These are phyloP conservation scores for Phytophthora macrochlamydospora DNA, from an alignment of 352 stramenopile species.

Conservation along the genomic window DNA sequence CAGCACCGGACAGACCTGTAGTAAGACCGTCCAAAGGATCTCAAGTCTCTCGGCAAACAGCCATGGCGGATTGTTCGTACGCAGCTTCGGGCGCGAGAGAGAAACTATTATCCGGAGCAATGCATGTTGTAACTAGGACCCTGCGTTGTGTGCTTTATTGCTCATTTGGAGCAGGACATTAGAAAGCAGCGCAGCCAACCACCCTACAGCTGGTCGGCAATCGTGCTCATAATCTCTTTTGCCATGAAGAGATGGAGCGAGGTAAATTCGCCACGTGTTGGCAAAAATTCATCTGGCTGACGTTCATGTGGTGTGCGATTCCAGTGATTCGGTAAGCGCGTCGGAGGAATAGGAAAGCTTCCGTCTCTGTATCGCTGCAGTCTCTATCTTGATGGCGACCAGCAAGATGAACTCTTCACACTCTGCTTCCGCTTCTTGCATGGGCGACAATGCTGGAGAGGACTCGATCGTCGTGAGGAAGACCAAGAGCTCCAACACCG, in stretches of 20 bases:
- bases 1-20: slow-evolving; percentile 15
- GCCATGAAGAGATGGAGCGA: background rate
- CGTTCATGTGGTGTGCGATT: background rate
- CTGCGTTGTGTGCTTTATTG: background rate
- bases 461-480: slow-evolving; percentile 19
- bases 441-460: slow-evolving; percentile 7
- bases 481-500: slow-evolving; percentile 22
- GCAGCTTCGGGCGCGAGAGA: background rate
- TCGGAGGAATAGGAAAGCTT: background rate
- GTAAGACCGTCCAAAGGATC: no score
- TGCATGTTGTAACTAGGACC: slow-evolving; percentile 7
- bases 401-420: slow-evolving; percentile 19
- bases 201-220: background rate
- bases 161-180: no score
- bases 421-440: slow-evolving; percentile 1
- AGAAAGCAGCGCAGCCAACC: background rate
- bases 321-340: background rate
- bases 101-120: background rate
- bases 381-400: background rate
- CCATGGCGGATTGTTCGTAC: no score
- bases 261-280: background rate
- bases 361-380: background rate
- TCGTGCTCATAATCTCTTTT: background rate
- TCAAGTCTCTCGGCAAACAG: no score
- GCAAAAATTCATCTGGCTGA: background rate